These are phyloP conservation scores for Cornus kousa DNA, from an alignment of 148 eudicot species.

Conservation along the genomic window DNA sequence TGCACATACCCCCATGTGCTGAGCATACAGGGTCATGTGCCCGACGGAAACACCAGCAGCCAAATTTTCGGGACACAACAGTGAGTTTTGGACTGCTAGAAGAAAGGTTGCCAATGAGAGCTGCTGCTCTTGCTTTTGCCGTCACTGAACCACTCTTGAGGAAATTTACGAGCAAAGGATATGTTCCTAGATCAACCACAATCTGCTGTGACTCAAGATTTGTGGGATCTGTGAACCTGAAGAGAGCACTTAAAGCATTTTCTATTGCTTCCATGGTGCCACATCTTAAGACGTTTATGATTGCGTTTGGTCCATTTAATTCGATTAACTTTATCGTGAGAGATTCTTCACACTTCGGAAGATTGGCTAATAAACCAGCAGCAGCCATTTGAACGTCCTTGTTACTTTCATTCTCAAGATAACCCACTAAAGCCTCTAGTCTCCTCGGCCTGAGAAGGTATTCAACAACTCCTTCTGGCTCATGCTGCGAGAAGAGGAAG, in stretches of 20 bases:
- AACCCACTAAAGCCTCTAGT: conserved; percentile 36
- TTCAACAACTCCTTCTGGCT: conserved; percentile 36
- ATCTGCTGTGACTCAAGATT: conserved; percentile 27
- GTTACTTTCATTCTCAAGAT: conserved; percentile 30
- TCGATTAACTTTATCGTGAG: conserved; percentile 36
- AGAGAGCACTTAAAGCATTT: conserved; percentile 42
- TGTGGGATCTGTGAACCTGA: conserved; percentile 40
- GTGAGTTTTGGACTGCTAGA: conserved; percentile 27
- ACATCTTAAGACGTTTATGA: conserved; percentile 24
- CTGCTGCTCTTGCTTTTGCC: conserved; percentile 41
- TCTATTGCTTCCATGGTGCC: conserved; percentile 38
- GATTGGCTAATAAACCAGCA: conserved; percentile 46
- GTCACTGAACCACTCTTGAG: conserved; percentile 28
- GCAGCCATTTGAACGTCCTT: conserved; percentile 40
- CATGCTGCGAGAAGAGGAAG: conserved; percentile 42
- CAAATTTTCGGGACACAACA: not conserved
- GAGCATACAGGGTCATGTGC: conserved; percentile 14
- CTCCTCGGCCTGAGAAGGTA: conserved; percentile 42
- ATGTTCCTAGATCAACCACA: conserved; percentile 27
- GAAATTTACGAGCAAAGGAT: conserved; percentile 29
- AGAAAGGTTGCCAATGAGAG: conserved; percentile 40
- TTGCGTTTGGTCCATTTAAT: conserved; percentile 30
- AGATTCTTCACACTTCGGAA: conserved; percentile 37
- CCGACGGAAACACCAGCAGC: conserved; percentile 16
- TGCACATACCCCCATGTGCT: conserved; percentile 37